These are phyloP conservation scores for Cercospora citrullina DNA, from an alignment of 2,329 filamentous ascomycete species.

Conservation along the genomic window DNA sequence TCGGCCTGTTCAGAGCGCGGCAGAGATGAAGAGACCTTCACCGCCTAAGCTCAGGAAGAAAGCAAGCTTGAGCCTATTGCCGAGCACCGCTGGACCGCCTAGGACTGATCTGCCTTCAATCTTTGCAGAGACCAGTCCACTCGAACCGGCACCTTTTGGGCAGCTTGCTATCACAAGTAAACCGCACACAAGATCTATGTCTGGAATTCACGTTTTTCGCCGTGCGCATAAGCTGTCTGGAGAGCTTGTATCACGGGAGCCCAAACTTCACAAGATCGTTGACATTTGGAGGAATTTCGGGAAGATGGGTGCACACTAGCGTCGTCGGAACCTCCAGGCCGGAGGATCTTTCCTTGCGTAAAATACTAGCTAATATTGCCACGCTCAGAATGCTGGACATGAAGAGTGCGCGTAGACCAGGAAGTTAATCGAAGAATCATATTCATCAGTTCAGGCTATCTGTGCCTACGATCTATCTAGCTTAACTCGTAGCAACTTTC, in stretches of 20 bases:
- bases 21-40: background rate
- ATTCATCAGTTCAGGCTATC: background rate
- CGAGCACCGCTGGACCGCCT: background rate
- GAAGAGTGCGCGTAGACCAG: background rate
- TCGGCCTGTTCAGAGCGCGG: background rate
- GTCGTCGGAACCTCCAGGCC: background rate
- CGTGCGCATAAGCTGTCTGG: background rate
- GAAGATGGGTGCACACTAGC: background rate
- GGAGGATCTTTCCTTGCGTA: background rate
- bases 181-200: background rate
- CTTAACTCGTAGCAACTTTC: background rate
- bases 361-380: background rate
- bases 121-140: background rate
- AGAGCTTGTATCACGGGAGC: background rate
- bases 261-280: background rate
- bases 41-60: background rate
- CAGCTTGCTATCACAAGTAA: background rate
- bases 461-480: background rate
- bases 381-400: background rate
- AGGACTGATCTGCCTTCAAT: background rate
- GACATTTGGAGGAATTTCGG: slow-evolving; percentile 7
- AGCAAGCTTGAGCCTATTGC: background rate
- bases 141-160: background rate
- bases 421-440: background rate
- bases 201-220: background rate